Base-by-base conservation (phyloP, 2,329 filamentous ascomycete species). In the Microdochium paspali region DNA sequence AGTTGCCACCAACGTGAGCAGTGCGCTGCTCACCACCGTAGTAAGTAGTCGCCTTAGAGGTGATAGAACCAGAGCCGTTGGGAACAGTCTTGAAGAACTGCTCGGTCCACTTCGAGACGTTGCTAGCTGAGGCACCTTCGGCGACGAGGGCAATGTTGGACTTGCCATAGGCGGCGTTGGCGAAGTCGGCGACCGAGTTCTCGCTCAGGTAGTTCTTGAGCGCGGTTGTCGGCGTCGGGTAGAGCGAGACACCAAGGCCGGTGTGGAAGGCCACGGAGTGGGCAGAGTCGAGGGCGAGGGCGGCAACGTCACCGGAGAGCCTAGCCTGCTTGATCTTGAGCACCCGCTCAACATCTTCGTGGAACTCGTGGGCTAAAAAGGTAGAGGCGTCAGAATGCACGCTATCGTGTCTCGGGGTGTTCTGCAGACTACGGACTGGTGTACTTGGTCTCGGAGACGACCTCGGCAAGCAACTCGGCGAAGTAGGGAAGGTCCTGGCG, bases 401-500 rank as follows among this genome's bases (percentile, higher is more conserved):
- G 9, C 10, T 3, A 4, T 44, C 13, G 42, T 25, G 9, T 25
- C n/a, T 12, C 3, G 12, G 52, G 53, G 50, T 48, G 46, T 45
- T 50, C n/a, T 47, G 25, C 30, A 47, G 52, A 46, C 53, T 43
- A 67, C 80, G 70, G 71, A 86, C 82, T 76, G 55, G 83, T 82
- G 68, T 88, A 98, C 72, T 89, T 93, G 58, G 91, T 95, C 70
- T 87, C 75, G 52, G 85, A 83, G 61, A 93, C 77, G 60, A 96
- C 87, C 76, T 98, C 94, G 63, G 85, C 89, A 58, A 98, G 80
- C 56, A 98, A 79, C 76, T 98, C 93, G 62, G 90, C 82, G 69
- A 95, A 98, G 80, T 97, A 98, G 58, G 93, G 93, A 57, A 98
- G 82, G 67, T 98, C 90, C 66, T 93, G 84, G 66, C 89, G 84